Conservation (phyloP, 805 yeast species). For the Candida qinlingensis region DNA sequence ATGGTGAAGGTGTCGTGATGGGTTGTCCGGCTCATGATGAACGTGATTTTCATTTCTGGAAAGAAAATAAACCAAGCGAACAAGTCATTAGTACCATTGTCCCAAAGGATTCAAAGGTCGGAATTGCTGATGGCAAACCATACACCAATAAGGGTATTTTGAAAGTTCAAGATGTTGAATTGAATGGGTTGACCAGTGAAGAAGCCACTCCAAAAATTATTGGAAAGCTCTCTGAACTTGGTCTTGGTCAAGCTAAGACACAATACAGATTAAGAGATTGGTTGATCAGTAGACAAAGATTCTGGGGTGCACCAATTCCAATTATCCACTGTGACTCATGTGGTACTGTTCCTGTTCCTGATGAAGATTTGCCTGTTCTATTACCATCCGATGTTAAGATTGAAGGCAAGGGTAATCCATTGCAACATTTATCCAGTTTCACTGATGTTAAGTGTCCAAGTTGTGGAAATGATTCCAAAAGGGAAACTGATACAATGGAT, state of each 20-base stretch:
- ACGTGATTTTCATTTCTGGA: conserved; percentile 83
- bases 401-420: conserved; percentile 57
- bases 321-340: conserved; percentile 81
- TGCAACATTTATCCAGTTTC: conserved; percentile 62
- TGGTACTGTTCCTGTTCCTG: conserved; percentile 93
- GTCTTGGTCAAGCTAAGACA: conserved; percentile 41
- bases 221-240: conserved; percentile 31
- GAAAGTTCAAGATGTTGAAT: conserved; percentile 41
- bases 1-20: conserved; percentile 95
- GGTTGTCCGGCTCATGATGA: conserved; percentile 95
- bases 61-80: conserved; percentile 43
- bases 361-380: conserved; percentile 72
- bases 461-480: conserved; percentile 65
- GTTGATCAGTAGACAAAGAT: conserved; percentile 91
- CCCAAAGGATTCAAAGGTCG: conserved; percentile 9
- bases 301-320: conserved; percentile 99
- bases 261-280: conserved; percentile 81
- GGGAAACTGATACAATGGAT: conserved; percentile 98
- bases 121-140: conserved; percentile 23
- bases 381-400: conserved; percentile 57
- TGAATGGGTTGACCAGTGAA: conserved; percentile 41
- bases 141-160: conserved; percentile 42
- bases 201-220: conserved; percentile 51
- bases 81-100: conserved; percentile 16
- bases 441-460: conserved; percentile 74